A percentile compares a stretch with the other conserved stretches of the same genome.
Conservation (phyloP, 1,139 yeast species). For the Candida sanyaensis region DNA sequence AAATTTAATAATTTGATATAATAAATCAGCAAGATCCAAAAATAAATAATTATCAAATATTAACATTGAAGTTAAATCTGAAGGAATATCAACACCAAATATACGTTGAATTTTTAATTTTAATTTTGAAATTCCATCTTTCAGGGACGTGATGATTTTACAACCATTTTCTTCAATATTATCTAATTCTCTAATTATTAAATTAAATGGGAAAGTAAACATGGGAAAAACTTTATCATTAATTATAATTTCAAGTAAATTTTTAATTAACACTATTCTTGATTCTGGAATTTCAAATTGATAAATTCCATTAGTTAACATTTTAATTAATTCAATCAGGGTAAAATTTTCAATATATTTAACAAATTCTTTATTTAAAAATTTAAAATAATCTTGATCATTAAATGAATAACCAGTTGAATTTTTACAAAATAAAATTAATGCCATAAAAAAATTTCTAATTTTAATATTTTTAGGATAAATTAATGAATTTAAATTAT, state of each 20-base stretch:
- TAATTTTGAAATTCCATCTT: constrained; percentile 7
- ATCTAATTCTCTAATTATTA: constrained; percentile 9
- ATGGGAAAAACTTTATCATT: constrained; percentile 16
- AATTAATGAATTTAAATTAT: constrained; percentile 6
- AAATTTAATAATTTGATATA: constrained; percentile 3
- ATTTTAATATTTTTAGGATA: constrained; percentile 10
- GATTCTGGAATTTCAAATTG: constrained; percentile 5
- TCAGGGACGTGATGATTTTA: not conserved
- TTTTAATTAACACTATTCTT: constrained; percentile 5
- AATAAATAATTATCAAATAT: constrained; percentile 11
- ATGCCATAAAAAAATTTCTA: constrained; percentile 12
- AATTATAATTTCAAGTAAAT: constrained; percentile 11
- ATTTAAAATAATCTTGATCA: constrained; percentile 9
- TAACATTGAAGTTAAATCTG: constrained; percentile 14
- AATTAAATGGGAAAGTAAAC: constrained; percentile 20
- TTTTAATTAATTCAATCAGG: constrained; percentile 5
- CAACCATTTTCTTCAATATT: not conserved
- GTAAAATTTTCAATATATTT: constrained; percentile 7
- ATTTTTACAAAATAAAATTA: constrained; percentile 3
- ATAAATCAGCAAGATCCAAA: constrained; percentile 10
- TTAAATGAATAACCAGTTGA: constrained; percentile 2
- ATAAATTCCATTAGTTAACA: constrained; percentile 5
- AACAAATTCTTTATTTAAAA: constrained; percentile 7
- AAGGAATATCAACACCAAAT: constrained; percentile 18
- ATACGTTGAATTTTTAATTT: constrained; percentile 10